Evolutionary conservation across 129 eudicot genomes (phyloP), one percentile per base, ranked within the genome.

Genomic region (Deinandra increscens): DNA sequence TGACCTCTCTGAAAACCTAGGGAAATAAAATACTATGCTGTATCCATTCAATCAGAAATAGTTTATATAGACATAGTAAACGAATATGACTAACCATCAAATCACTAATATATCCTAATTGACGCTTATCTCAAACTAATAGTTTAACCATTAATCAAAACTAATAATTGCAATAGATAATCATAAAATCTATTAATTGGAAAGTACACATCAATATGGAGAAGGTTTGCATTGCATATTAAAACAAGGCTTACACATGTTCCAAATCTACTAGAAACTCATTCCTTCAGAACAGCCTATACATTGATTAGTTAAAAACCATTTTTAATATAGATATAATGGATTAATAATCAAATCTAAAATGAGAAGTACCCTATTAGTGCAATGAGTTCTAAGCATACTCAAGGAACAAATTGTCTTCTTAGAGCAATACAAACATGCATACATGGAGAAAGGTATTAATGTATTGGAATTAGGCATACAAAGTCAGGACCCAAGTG

Each of bases 401-500:
- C 3, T 7, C 17, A 55, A 36, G 62, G 37, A 22, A 26, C 23
- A 17, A 55, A 55, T 23, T 55, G 37, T 22, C 62, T 22, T 55
- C 62, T 23, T 4, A n/a, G 23, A 37, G 23, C 62, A 23, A 55
- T n/a, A 23, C 15, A 55, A 22, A 12, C 38, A 55, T 37, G 20
- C 13, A 11, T 55, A 10, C 37, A 55, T 23, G 61, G 36, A 9
- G 3, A 54, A 15, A 55, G 7, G n/a, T 22, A 0, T 54, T n/a
- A 11, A 55, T 2, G 36, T 9, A 34, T 31, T 59, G 64, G 20
- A 11, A 54, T 69, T 41, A 23, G 59, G 42, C 29, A 23, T 55
- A 14, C 55, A 66, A 75, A 56, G 43, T 45, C 42, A 67, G 56
- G 44, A 62, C 44, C 15, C 20, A 45, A 73, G 54, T n/a, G 8